phyloP scores from a whole-genome alignment of 2,329 filamentous ascomycete species.

The Fusarium gaditjirri region DNA sequence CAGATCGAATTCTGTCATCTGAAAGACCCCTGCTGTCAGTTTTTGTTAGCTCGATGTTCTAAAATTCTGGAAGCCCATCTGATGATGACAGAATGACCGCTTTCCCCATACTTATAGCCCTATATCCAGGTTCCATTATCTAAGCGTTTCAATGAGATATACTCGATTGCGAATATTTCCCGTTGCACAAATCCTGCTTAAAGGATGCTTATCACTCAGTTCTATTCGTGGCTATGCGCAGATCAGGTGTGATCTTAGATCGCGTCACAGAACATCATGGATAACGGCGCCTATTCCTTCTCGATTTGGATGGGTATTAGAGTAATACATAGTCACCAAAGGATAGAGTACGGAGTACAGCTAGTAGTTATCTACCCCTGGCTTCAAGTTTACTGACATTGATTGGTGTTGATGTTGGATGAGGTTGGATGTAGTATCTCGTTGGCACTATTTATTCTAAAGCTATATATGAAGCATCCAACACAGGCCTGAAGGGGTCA shows the following conservation, averaged over 20 bases:
- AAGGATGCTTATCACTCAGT: neutral
- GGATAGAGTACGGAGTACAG: neutral
- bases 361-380: neutral
- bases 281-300: neutral
- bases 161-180: neutral
- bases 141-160: neutral
- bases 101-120: neutral
- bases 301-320: neutral
- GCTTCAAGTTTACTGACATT: neutral
- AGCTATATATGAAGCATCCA: neutral
- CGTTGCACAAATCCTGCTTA: neutral
- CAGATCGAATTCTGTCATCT: neutral
- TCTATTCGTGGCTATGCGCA: neutral
- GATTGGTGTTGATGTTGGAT: neutral
- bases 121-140: neutral
- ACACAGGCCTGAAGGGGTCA: neutral
- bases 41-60: neutral
- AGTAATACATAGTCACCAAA: neutral
- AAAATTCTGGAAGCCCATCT: neutral
- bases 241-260: neutral
- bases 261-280: neutral
- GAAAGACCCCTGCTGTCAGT: neutral
- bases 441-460: neutral
- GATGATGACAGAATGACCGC: slow-evolving; percentile 4
- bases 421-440: neutral